phyloP scores from a whole-genome alignment of 768 basidiomycete genomes.

The Amanita jacksonii region DNA sequence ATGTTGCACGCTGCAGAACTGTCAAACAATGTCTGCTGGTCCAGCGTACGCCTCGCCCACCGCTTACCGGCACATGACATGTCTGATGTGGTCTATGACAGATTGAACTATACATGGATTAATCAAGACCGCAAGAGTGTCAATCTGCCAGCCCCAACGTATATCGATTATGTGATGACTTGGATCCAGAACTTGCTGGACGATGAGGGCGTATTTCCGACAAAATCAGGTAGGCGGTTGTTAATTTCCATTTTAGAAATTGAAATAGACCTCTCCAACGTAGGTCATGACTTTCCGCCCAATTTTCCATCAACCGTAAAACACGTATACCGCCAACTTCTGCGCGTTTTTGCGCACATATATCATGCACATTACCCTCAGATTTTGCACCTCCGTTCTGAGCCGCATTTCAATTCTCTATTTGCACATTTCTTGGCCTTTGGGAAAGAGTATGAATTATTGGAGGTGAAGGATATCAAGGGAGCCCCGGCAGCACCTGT shows the following conservation, averaged over 20 bases:
- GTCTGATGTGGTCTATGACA: slow-evolving; percentile 19
- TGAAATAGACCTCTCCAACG: slow-evolving; percentile 26
- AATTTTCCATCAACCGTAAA: slow-evolving; percentile 87
- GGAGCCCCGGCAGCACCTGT: slow-evolving; percentile 53
- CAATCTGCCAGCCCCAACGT: slow-evolving; percentile 87
- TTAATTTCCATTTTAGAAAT: slow-evolving; percentile 43
- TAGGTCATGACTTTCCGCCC: slow-evolving; percentile 84
- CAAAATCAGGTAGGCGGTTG: slow-evolving; percentile 71
- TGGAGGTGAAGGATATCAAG: slow-evolving; percentile 86
- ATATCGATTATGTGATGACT: slow-evolving; percentile 98
- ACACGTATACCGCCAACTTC: slow-evolving; percentile 93
- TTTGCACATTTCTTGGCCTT: slow-evolving; percentile 98
- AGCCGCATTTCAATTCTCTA: slow-evolving; percentile 93
- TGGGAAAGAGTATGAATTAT: slow-evolving; percentile 87
- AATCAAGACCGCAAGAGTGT: slow-evolving; percentile 91
- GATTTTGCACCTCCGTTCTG: slow-evolving; percentile 88
- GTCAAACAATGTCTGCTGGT: slow-evolving; percentile 92
- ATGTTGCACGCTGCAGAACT: slow-evolving; percentile 84
- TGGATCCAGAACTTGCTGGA: slow-evolving; percentile 96
- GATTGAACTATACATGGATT: slow-evolving; percentile 96
- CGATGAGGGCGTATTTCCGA: slow-evolving; percentile 89
- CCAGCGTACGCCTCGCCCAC: slow-evolving; percentile 53
- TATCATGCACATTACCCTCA: slow-evolving; percentile 93
- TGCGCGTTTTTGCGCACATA: slow-evolving; percentile 96
- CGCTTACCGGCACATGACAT: neutral